Evolutionary conservation across 257 asterid genomes (phyloP), one percentile per base, ranked within the genome.

Genomic region (Plantago major): DNA sequence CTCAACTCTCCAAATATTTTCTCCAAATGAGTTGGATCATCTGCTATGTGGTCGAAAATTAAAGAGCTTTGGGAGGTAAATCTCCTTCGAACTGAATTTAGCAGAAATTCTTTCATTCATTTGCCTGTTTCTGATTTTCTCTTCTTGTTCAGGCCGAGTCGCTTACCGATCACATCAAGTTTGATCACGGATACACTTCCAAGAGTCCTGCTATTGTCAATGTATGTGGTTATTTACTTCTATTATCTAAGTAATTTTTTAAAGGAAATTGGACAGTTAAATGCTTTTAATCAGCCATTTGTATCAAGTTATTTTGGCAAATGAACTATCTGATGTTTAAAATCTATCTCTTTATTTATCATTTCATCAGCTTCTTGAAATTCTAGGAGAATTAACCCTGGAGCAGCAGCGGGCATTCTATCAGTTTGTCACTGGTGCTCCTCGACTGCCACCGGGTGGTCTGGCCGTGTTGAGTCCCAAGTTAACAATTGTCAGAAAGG

Each of bases 351-450:
- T 40, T 10, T 4, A n/a, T 3, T 37, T 65, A 10, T 60, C 46
- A n/a, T 71, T 46, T 61, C 26, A 67, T 17, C 76, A 92, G 99
- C 87, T 92, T 67, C 84, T 92, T 37, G 99, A 92, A 81, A 89
- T 92, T 51, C 86, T 92, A 96, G 95, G 97, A 11, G 96, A 83
- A 66, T 89, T 92, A 75, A 82, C 77, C 63, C 94, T 89, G 4
- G 96, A 92, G 71, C 97, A 81, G 77, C 99, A 92, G 72, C 81
- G 90, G 49, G 84, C 96, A 15, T 92, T 92, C 83, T 87, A 94
- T 74, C 99, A 92, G 79, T 92, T 92, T 73, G 97, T 92, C 64
- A 92, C 99, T 15, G 99, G 99, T 72, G 99, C 99, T 55, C 97
- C 99, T 57, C 76, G 94, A 58, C 99, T 92, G 72, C 99, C 99